Percentiles rank a stretch among this genome's conserved stretches.
Evolutionary conservation across 768 basidiomycete genomes (phyloP).

Genomic region (Phanerochaete sordida): DNA sequence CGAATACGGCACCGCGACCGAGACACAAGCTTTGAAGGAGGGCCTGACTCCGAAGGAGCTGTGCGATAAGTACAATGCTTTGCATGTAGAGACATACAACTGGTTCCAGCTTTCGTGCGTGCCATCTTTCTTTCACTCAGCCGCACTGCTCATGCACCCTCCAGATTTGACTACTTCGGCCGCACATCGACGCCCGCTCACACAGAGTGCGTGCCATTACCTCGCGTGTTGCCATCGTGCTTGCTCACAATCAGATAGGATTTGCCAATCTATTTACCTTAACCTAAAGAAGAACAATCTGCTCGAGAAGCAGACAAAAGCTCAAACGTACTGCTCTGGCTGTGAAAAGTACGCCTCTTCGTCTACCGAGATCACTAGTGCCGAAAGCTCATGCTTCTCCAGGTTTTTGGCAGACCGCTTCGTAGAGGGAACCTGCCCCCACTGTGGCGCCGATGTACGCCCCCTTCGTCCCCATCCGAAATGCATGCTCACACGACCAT

Average conservation of each 20-base stretch:
- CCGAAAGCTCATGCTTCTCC: constrained; percentile 11
- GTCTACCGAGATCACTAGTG: background rate
- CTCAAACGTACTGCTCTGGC: constrained; percentile 94
- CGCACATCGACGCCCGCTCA: constrained; percentile 89
- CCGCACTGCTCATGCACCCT: background rate
- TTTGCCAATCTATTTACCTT: constrained; percentile 85
- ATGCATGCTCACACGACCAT: background rate
- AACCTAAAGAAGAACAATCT: constrained; percentile 77
- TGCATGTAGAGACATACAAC: constrained; percentile 91
- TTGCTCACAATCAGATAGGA: constrained; percentile 44
- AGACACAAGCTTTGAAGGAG: constrained; percentile 94
- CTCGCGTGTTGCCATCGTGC: background rate
- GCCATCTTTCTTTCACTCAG: background rate
- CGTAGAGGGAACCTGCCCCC: constrained; percentile 96
- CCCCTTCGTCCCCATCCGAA: background rate
- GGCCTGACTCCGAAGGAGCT: constrained; percentile 73
- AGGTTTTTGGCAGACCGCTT: constrained; percentile 94
- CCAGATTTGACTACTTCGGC: constrained; percentile 93
- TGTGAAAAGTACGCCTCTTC: constrained; percentile 63
- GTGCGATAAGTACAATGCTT: constrained; percentile 86
- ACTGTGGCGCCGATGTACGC: constrained; percentile 81
- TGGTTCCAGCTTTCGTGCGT: constrained; percentile 95
- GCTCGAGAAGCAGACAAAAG: constrained; percentile 79
- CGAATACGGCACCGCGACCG: constrained; percentile 99
- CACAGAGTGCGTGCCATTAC: constrained; percentile 59